Evolutionary conservation across 306 rosid genomes (phyloP).

Genomic region (Lathyrus sativus): DNA sequence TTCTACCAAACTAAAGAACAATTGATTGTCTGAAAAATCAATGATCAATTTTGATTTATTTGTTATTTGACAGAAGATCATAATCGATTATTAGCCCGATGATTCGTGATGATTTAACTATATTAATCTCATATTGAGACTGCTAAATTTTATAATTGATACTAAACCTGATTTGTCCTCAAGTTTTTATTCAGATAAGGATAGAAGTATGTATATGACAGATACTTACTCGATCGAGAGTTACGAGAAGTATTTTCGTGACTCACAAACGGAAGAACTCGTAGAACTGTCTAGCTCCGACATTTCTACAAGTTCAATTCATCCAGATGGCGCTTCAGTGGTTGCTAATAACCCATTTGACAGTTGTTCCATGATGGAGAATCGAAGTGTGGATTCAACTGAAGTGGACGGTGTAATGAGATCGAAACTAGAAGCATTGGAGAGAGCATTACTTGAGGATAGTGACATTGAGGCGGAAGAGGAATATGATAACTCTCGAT

Average conservation of each 20-base stretch:
- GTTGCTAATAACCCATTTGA: conserved; percentile 24
- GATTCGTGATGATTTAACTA: conserved; percentile 8
- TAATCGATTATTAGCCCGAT: conserved; percentile 17
- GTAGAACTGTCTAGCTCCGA: conserved; percentile 57
- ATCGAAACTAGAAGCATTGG: conserved; percentile 80
- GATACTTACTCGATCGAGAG: conserved; percentile 70
- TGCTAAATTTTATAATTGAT: background rate
- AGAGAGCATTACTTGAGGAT: conserved; percentile 80
- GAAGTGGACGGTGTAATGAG: conserved; percentile 63
- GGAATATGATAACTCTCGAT: conserved; percentile 48
- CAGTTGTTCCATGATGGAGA: conserved; percentile 51
- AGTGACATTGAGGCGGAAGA: conserved; percentile 61
- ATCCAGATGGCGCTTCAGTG: conserved; percentile 47
- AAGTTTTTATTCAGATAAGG: conserved; percentile 51
- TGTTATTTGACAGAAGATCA: background rate
- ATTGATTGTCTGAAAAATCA: background rate
- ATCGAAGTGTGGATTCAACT: conserved; percentile 51
- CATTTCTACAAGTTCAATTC: conserved; percentile 57
- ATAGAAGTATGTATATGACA: conserved; percentile 46
- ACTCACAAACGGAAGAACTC: conserved; percentile 68
- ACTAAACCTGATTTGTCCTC: conserved; percentile 46
- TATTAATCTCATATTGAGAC: conserved; percentile 18
- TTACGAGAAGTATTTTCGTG: conserved; percentile 77
- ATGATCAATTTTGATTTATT: background rate
- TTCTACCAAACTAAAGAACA: background rate